Percentiles rank a stretch among this genome's conserved stretches.
Conservation (phyloP, 139 green algal species). For the Tetraselmis striata region DNA sequence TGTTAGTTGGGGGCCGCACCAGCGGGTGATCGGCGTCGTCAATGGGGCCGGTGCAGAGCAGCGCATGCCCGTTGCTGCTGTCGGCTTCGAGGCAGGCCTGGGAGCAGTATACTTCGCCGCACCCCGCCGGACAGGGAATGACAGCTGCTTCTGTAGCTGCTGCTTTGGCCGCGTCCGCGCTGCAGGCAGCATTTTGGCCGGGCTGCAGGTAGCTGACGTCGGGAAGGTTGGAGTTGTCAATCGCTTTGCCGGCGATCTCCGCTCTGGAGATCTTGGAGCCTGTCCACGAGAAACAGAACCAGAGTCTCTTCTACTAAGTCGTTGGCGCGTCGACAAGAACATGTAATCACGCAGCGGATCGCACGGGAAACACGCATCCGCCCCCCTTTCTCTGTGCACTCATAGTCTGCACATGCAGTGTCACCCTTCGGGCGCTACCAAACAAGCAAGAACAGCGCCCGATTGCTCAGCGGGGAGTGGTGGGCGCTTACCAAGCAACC, state of each 20-base stretch:
- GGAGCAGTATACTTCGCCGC: conserved; percentile 2
- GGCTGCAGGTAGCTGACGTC: neutral
- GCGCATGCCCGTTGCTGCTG: neutral
- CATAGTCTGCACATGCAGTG: too few species aligned
- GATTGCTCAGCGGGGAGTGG: too few species aligned
- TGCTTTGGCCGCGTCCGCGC: too few species aligned
- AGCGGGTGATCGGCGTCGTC: neutral
- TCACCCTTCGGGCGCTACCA: too few species aligned
- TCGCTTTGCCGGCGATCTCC: neutral
- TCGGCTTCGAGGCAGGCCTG: neutral
- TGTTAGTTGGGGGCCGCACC: neutral
- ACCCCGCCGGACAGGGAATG: neutral
- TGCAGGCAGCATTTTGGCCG: neutral
- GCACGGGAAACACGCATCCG: too few species aligned
- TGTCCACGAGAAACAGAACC: too few species aligned
- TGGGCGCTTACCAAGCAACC: neutral
- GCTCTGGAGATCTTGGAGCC: neutral
- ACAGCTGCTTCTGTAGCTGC: too few species aligned
- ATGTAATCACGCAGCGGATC: too few species aligned
- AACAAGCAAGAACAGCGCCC: too few species aligned
- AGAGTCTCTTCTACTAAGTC: too few species aligned
- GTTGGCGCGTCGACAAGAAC: too few species aligned
- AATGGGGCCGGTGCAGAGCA: conserved; percentile 3
- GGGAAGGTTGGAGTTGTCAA: neutral
- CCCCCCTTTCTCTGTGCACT: too few species aligned